A percentile compares a stretch with the other conserved stretches of the same genome.
Conservation (phyloP, 1,284 basidiomycete species). For the Abortiporus biennis region DNA sequence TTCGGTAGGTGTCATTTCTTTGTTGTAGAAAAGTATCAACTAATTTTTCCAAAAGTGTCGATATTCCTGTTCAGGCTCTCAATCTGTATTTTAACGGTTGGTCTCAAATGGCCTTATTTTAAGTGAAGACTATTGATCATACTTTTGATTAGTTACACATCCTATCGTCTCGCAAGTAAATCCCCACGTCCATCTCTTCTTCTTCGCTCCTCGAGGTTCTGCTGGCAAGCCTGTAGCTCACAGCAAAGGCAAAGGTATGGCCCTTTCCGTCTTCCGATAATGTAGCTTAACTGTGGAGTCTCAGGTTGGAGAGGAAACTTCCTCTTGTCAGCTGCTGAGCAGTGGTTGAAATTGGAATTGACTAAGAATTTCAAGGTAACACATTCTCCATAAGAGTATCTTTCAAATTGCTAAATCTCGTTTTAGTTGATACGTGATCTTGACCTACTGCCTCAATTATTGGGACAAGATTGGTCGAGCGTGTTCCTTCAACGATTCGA, state of each 20-base stretch:
- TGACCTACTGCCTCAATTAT: conserved; percentile 81
- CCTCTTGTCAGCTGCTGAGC: conserved; percentile 85
- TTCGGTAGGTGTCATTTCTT: conserved; percentile 44
- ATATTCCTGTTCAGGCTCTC: conserved; percentile 89
- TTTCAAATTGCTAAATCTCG: neutral
- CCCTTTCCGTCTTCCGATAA: conserved; percentile 1
- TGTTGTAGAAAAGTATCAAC: neutral
- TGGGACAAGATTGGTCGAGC: conserved; percentile 93
- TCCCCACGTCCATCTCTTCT: conserved; percentile 97
- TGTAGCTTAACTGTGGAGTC: neutral
- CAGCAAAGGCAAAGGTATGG: conserved; percentile 79
- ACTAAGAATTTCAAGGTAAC: conserved; percentile 89
- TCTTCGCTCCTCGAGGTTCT: conserved; percentile 91
- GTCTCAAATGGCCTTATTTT: conserved; percentile 10
- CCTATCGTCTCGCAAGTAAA: conserved; percentile 96
- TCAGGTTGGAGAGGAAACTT: conserved; percentile 95
- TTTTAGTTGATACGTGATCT: conserved; percentile 82
- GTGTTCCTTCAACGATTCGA: conserved; percentile 91
- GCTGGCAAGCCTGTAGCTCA: conserved; percentile 93
- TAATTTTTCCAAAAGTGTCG: conserved; percentile 48
- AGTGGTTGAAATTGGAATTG: conserved; percentile 90
- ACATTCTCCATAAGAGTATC: neutral
- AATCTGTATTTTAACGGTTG: conserved; percentile 90
- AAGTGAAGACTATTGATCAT: conserved; percentile 3
- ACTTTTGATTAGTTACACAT: conserved; percentile 68